Conservation (phyloP, 257 asterid species). For the Marsdenia floribunda region DNA sequence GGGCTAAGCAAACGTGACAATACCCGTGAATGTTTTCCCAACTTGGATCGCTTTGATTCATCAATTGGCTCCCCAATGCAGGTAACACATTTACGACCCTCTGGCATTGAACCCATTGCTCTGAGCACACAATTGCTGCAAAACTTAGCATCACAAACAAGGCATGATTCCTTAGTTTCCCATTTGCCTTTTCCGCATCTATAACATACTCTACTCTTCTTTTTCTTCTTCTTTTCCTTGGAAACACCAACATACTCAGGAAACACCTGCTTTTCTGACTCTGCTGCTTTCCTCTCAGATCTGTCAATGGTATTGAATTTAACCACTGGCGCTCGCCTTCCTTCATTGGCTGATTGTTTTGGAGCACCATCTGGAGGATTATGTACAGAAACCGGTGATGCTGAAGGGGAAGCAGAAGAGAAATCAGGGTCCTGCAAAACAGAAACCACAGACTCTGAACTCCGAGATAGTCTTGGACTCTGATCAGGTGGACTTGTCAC, state of each 20-base stretch:
- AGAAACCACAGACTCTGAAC: conserved; percentile 76
- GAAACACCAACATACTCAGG: conserved; percentile 53
- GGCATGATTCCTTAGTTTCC: conserved; percentile 79
- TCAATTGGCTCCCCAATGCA: conserved; percentile 88
- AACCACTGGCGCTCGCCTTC: conserved; percentile 63
- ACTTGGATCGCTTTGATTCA: conserved; percentile 56
- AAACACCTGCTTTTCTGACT: conserved; percentile 53
- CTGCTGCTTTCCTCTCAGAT: conserved; percentile 43
- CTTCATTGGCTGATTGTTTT: conserved; percentile 29
- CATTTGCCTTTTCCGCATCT: conserved; percentile 93
- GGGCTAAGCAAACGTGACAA: conserved; percentile 75
- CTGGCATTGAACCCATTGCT: conserved; percentile 99
- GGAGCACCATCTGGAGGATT: conserved; percentile 30
- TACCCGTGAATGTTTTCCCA: conserved; percentile 74
- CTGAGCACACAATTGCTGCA: conserved; percentile 90
- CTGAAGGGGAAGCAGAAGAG: conserved; percentile 63
- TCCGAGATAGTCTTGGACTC: conserved; percentile 59
- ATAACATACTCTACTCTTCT: conserved; percentile 60
- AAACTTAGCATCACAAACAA: conserved; percentile 77
- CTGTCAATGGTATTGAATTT: conserved; percentile 61
- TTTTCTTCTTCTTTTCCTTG: conserved; percentile 63
- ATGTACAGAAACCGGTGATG: conserved; percentile 54
- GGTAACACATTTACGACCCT: conserved; percentile 88
- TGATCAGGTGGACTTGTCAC: conserved; percentile 47
- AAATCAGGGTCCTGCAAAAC: conserved; percentile 61